Evolutionary conservation across 1,139 yeast species (phyloP), one percentile per base, ranked within the genome.

Genomic region (Debaryomyces sp.): DNA sequence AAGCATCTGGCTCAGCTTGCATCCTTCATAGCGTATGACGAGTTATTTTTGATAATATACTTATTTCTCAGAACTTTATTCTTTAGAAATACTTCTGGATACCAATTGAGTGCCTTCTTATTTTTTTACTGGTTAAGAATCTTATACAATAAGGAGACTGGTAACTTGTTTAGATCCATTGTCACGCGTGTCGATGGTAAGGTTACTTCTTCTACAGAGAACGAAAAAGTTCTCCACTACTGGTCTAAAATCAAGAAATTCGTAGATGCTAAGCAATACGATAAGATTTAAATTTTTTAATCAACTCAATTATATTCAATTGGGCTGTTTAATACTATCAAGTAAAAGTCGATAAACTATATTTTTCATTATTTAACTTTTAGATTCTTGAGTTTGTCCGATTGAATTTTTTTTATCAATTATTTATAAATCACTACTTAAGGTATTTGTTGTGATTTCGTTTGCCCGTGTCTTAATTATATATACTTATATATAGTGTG

Each of bases 71-170:
- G 89, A 61, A 84, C 92, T 0, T 48, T 85, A 21, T 64, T 84
- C 49, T 78, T 85, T 63, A 80, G 85, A 64, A 85, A 85, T 43
- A 75, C 87, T 12, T 77, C 89, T 2, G 95, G 94, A 2, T 85
- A 72, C 64, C 88, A 86, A 49, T 72, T 87, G 61, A 75, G 75
- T 12, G 61, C 81, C 45, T 84, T 84, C 63, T 59, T 76, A 49
- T 65, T 78, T 48, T 82, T 87, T 61, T 85, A 82, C 70, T 87
- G 92, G 91, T 69, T 87, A 56, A 80, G 90, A 68, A 66, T 87
- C 49, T 71, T 82, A 54, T 80, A 77, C 62, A 78, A 77, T 59
- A 75, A 73, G 52, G 77, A 78, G 52, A 79, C 85, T 3, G 71
- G 74, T 44, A 69, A 66, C 48, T 71, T 81, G 57, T 68, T 82